These are phyloP conservation scores for barrel medic (Medicago truncatula) DNA, from an alignment of 306 rosid species.

Conservation along the genomic window MtrunA17r5.0-ANR NC_053042.1:12013501-12014000, in stretches of 20 bases:
- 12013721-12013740: background rate
- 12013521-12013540: constrained; percentile 83
- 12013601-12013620: constrained; percentile 73
- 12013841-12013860: constrained; percentile 50
- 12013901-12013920: constrained; percentile 46
- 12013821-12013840: constrained; percentile 23
- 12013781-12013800: constrained; percentile 33
- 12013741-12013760: background rate
- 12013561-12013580: constrained; percentile 77
- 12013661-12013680: constrained; percentile 44
- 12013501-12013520: constrained; percentile 91
- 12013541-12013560: constrained; percentile 70
- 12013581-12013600: constrained; percentile 73
- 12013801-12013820: constrained; percentile 29
- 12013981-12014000: constrained; percentile 44
- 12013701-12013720: background rate
- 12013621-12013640: constrained; percentile 71
- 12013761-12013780: background rate
- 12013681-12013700: constrained; percentile 11
- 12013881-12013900: constrained; percentile 46
- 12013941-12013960: constrained; percentile 59
- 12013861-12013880: constrained; percentile 44
- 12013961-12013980: constrained; percentile 43
- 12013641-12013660: constrained; percentile 65
- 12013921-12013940: constrained; percentile 42